phyloP scores from a whole-genome alignment of 495 filamentous ascomycete genomes.

The Trichoderma virens region DNA sequence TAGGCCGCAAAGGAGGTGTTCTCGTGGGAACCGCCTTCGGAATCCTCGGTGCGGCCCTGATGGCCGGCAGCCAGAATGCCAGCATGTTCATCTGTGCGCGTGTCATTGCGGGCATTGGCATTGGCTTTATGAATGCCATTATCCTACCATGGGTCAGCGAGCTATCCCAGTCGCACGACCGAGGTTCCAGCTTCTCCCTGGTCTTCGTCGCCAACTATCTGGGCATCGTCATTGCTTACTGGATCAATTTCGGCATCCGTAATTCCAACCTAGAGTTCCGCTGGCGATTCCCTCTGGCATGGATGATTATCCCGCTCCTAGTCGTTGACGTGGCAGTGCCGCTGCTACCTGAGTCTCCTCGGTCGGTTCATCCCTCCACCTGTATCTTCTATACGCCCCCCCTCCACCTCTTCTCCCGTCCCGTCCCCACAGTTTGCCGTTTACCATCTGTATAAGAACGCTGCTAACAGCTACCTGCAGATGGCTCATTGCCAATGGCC shows the following conservation, averaged over 20 bases:
- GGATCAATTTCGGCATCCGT: conserved; percentile 51
- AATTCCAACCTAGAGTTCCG: conserved; percentile 44
- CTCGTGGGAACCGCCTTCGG: conserved; percentile 45
- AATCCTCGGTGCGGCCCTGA: conserved; percentile 45
- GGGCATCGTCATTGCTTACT: conserved; percentile 55
- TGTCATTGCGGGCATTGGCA: conserved; percentile 50
- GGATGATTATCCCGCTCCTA: conserved; percentile 47
- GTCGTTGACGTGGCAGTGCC: conserved; percentile 38
- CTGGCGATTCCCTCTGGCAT: conserved; percentile 50
- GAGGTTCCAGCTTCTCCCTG: conserved; percentile 41
- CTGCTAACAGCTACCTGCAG: conserved; percentile 9
- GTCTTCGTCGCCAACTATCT: conserved; percentile 51
- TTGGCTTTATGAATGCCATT: conserved; percentile 33
- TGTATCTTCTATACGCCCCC: conserved; percentile 5
- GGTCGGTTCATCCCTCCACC: conserved; percentile 20
- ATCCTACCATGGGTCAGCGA: conserved; percentile 36
- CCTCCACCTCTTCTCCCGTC: not conserved
- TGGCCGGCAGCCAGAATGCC: conserved; percentile 42
- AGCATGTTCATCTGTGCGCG: conserved; percentile 49
- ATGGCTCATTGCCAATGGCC: conserved; percentile 26
- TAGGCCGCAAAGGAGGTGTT: conserved; percentile 49
- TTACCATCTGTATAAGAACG: not conserved
- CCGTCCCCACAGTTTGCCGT: not conserved
- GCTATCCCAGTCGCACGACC: conserved; percentile 37
- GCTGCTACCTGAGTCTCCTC: conserved; percentile 41